A percentile compares a stretch with the other conserved stretches of the same genome.
phyloP scores from a whole-genome alignment of 2,329 filamentous ascomycete genomes.

The Penicillium sclerotiorum region DNA sequence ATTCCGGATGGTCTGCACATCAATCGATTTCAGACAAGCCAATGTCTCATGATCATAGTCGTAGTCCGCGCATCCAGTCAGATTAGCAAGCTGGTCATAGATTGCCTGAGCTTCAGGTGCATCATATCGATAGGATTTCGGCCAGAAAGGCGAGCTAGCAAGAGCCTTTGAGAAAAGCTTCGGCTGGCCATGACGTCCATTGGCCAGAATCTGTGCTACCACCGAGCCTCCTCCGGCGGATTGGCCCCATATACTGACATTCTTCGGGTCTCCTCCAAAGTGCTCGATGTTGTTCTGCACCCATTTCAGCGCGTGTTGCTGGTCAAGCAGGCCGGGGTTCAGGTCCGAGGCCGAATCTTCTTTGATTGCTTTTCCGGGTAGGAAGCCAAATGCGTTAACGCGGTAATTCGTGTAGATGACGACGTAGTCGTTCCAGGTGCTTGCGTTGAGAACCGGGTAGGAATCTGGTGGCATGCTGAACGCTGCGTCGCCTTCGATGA shows the following conservation, averaged over 20 bases:
- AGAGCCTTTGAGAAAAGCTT: slow-evolving; percentile 56
- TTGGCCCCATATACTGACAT: slow-evolving; percentile 60
- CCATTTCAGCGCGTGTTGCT: slow-evolving; percentile 56
- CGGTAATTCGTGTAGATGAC: slow-evolving; percentile 59
- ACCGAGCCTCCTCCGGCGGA: slow-evolving; percentile 56
- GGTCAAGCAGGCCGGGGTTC: slow-evolving; percentile 57
- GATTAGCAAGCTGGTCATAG: slow-evolving; percentile 50
- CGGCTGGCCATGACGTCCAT: slow-evolving; percentile 45
- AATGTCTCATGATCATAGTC: slow-evolving; percentile 45
- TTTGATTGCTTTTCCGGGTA: slow-evolving; percentile 54
- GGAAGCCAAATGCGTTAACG: slow-evolving; percentile 60
- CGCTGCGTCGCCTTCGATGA: slow-evolving; percentile 59
- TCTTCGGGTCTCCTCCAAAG: slow-evolving; percentile 57
- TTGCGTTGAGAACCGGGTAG: slow-evolving; percentile 62
- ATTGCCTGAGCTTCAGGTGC: slow-evolving; percentile 54
- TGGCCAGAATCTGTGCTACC: slow-evolving; percentile 49
- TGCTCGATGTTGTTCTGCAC: slow-evolving; percentile 55
- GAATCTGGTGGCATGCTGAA: slow-evolving; percentile 59
- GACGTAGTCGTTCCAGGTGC: slow-evolving; percentile 53
- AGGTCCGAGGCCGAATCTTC: slow-evolving; percentile 49
- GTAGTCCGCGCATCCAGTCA: slow-evolving; percentile 50
- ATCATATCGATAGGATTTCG: slow-evolving; percentile 59
- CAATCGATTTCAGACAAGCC: slow-evolving; percentile 56
- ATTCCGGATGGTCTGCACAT: slow-evolving; percentile 57
- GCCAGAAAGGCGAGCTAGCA: slow-evolving; percentile 60